A percentile compares a stretch with the other conserved stretches of the same genome.
phyloP scores from a whole-genome alignment of 441 rosid genomes.

The Corymbia calophylla region DNA sequence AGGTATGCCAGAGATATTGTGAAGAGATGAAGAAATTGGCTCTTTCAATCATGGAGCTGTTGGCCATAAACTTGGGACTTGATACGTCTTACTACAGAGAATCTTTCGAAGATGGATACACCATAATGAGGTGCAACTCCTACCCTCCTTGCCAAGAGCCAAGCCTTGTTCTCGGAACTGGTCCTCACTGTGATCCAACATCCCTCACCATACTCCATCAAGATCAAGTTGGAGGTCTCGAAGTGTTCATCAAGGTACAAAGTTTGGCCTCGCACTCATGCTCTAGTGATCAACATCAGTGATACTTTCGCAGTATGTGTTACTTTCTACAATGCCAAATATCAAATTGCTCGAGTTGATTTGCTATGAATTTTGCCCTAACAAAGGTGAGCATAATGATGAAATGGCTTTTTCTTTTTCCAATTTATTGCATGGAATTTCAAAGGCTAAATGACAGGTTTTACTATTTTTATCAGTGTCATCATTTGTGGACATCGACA shows the following conservation, averaged over 20 bases:
- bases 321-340: not conserved
- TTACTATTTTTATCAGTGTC: not conserved
- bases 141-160: conserved; percentile 12
- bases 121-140: conserved; percentile 9
- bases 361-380: not conserved
- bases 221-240: conserved; percentile 7
- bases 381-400: not conserved
- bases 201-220: conserved; percentile 8
- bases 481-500: not conserved
- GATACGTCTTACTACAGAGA: not conserved
- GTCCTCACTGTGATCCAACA: conserved; percentile 7
- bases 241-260: conserved; percentile 9
- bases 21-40: conserved; percentile 3
- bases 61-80: conserved; percentile 6
- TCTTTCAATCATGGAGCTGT: not conserved
- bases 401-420: not conserved
- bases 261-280: not conserved
- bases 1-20: conserved; percentile 1
- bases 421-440: not conserved
- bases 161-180: conserved; percentile 3
- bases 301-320: conserved; percentile 6
- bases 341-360: not conserved
- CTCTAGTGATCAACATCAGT: conserved; percentile 10
- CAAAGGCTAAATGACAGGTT: not conserved
- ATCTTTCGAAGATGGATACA: conserved; percentile 1